Evolutionary conservation across 2,329 filamentous ascomycete genomes (phyloP).

Genomic region (Ophidiomyces ophidiicola): DNA sequence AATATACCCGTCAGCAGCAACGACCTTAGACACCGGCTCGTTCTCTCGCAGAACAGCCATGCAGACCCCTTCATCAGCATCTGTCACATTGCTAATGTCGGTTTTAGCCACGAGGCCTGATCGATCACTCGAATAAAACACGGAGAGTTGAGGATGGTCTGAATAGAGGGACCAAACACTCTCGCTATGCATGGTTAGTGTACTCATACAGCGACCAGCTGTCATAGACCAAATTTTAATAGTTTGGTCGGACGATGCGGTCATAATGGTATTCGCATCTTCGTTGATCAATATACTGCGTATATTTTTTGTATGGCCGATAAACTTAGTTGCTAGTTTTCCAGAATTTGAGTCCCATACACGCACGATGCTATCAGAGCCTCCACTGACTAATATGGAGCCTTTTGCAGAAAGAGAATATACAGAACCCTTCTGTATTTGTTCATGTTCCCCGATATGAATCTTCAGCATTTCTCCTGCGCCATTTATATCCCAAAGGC

Average conservation of each 20-base stretch:
- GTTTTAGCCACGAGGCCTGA: conserved; percentile 94
- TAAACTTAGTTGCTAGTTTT: conserved; percentile 86
- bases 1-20: conserved; percentile 58
- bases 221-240: conserved; percentile 97
- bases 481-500: conserved; percentile 84
- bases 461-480: conserved; percentile 78
- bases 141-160: conserved; percentile 66
- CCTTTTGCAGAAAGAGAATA: conserved; percentile 76
- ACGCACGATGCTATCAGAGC: conserved; percentile 83
- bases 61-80: conserved; percentile 78
- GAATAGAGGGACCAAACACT: conserved; percentile 96
- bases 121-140: conserved; percentile 92
- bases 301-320: conserved; percentile 91
- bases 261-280: conserved; percentile 80
- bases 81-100: conserved; percentile 62
- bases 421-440: conserved; percentile 77
- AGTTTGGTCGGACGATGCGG: conserved; percentile 88
- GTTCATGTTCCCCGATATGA: conserved; percentile 60
- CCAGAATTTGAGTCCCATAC: conserved; percentile 85
- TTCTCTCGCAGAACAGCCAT: conserved; percentile 88
- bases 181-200: conserved; percentile 96
- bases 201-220: conserved; percentile 92
- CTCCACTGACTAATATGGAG: conserved; percentile 77
- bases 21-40: conserved; percentile 51
- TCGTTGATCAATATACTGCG: conserved; percentile 82